Conservation (phyloP, 345 rosid species). For the Combretum micranthum region DNA sequence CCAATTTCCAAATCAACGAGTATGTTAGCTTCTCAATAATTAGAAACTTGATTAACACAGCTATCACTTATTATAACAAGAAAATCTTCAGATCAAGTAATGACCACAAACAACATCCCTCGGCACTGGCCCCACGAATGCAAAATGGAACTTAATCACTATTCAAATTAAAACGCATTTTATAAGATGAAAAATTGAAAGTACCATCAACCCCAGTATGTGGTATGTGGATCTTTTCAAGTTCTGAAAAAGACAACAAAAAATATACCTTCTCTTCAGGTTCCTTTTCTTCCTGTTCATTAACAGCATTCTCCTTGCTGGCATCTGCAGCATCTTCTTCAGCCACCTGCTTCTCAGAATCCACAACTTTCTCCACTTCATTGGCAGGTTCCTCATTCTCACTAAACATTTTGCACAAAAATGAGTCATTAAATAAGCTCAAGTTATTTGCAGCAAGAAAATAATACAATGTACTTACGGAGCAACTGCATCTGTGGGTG, state of each 20-base stretch:
- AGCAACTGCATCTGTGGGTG: slow-evolving; percentile 62
- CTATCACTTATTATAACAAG: too few relatives aligned
- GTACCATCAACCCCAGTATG: neutral
- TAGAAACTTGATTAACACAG: too few relatives aligned
- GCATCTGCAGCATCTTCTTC: slow-evolving; percentile 64
- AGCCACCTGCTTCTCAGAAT: slow-evolving; percentile 49
- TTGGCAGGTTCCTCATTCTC: slow-evolving; percentile 56
- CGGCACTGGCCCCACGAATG: too few relatives aligned
- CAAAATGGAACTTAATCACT: too few relatives aligned
- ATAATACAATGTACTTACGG: slow-evolving; percentile 35
- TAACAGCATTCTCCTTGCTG: slow-evolving; percentile 52
- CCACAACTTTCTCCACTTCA: slow-evolving; percentile 43
- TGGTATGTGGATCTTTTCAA: neutral
- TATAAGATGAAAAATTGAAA: too few relatives aligned
- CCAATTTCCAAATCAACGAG: too few relatives aligned
- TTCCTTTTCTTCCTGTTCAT: slow-evolving; percentile 65
- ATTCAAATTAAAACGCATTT: too few relatives aligned
- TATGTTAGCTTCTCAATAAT: too few relatives aligned
- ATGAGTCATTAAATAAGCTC: neutral
- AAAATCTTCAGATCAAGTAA: too few relatives aligned
- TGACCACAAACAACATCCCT: too few relatives aligned
- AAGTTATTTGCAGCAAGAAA: neutral
- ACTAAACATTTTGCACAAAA: slow-evolving; percentile 20
- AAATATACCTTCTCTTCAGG: slow-evolving; percentile 68
- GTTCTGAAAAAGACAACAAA: neutral